Evolutionary conservation across 2,329 filamentous ascomycete species (phyloP).

Genomic region (Dothidotthia symphoricarpi): DNA sequence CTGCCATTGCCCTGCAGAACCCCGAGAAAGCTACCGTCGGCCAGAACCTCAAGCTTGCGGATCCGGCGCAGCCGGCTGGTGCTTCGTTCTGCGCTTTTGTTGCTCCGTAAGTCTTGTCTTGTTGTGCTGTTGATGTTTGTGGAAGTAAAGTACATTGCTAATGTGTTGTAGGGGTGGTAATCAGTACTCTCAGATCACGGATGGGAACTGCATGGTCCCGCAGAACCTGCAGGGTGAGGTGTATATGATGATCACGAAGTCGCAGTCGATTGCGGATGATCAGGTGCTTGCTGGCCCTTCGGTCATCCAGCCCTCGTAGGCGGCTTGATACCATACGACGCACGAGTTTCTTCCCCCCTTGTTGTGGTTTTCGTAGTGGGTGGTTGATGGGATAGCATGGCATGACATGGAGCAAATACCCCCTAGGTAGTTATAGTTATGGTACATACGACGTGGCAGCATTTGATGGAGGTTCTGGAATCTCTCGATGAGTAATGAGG

Average conservation of each 20-base stretch:
- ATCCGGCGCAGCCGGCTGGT: conserved; percentile 36
- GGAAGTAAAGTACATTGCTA: conserved; percentile 13
- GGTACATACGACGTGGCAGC: too few species aligned
- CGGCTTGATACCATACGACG: too few species aligned
- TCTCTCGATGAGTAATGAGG: too few species aligned
- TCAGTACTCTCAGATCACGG: conserved; percentile 57
- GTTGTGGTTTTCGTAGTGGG: too few species aligned
- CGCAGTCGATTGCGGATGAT: conserved; percentile 32
- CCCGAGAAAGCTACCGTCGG: conserved; percentile 46
- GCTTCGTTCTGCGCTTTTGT: conserved; percentile 67
- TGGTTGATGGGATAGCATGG: too few species aligned
- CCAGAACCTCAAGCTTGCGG: conserved; percentile 41
- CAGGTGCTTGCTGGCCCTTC: conserved; percentile 61
- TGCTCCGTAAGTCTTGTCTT: conserved; percentile 52
- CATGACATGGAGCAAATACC: too few species aligned
- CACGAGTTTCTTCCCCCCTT: too few species aligned
- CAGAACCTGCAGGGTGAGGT: conserved; percentile 62
- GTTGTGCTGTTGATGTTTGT: conserved; percentile 31
- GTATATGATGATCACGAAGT: conserved; percentile 65
- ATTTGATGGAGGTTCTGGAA: conserved; percentile 6
- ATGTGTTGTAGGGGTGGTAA: conserved; percentile 32
- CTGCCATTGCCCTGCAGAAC: conserved; percentile 54
- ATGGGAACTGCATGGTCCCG: conserved; percentile 60
- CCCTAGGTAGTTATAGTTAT: too few species aligned
- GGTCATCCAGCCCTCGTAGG: conserved; percentile 42